Conservation (phyloP, 176 grass and related monocot genomes). For the Aegilops speltoides region DNA sequence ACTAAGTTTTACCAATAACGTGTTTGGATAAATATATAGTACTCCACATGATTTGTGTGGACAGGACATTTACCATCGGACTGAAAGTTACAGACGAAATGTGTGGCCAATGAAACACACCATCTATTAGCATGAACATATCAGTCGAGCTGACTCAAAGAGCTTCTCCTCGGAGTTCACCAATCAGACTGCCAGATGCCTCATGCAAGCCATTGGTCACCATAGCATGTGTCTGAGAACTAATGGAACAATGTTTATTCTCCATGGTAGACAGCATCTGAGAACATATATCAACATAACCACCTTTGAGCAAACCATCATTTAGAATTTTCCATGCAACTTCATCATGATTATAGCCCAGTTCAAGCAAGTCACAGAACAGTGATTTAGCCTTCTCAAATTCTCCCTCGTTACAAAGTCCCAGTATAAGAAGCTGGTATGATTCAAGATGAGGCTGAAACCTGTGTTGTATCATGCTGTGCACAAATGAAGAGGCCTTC, state of each 20-base stretch:
- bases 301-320: slow-evolving; percentile 61
- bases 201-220: slow-evolving; percentile 50
- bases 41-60: background rate
- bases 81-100: background rate
- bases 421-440: slow-evolving; percentile 64
- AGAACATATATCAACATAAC: slow-evolving; percentile 57
- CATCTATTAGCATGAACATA: background rate
- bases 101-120: slow-evolving; percentile 18
- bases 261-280: slow-evolving; percentile 71
- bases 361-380: slow-evolving; percentile 59
- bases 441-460: slow-evolving; percentile 69
- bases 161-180: slow-evolving; percentile 44
- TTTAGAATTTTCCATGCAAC: slow-evolving; percentile 86
- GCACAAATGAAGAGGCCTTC: slow-evolving; percentile 58
- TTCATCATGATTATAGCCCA: slow-evolving; percentile 80
- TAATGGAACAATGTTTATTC: slow-evolving; percentile 47
- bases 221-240: slow-evolving; percentile 56
- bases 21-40: slow-evolving; percentile 1
- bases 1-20: slow-evolving; percentile 14
- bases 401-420: slow-evolving; percentile 57
- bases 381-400: slow-evolving; percentile 61
- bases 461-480: slow-evolving; percentile 48
- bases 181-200: slow-evolving; percentile 25
- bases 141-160: slow-evolving; percentile 11
- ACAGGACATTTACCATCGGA: slow-evolving; percentile 28